A percentile compares a stretch with the other conserved stretches of the same genome.
These are phyloP conservation scores for Phialemonium atrogriseum DNA, from an alignment of 2,329 filamentous ascomycete species.

Conservation along the genomic window DNA sequence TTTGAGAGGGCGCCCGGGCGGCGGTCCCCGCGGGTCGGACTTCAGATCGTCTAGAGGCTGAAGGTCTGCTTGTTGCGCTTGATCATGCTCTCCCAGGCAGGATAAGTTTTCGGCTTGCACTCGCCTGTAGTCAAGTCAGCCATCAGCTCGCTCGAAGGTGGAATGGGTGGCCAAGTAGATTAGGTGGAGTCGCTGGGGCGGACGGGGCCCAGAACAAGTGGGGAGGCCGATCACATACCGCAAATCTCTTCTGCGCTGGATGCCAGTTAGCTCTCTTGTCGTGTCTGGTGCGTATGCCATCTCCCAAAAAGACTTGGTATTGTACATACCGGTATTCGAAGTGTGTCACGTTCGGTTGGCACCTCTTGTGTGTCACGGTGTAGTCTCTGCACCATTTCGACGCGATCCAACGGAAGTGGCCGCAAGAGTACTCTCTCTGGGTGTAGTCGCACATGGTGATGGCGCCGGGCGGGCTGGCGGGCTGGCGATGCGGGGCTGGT, in stretches of 20 bases:
- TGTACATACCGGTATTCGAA: slow-evolving; percentile 21
- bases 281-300: background rate
- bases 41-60: background rate
- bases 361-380: slow-evolving; percentile 22
- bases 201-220: background rate
- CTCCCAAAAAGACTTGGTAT: background rate
- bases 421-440: slow-evolving; percentile 28
- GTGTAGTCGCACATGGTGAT: slow-evolving; percentile 43
- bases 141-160: background rate
- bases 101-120: slow-evolving; percentile 26
- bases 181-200: too few species aligned
- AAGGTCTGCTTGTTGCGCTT: slow-evolving; percentile 19
- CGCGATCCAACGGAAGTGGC: slow-evolving; percentile 26
- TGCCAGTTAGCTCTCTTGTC: background rate
- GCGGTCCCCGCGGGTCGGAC: too few species aligned
- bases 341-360: slow-evolving; percentile 23
- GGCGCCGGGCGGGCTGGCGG: background rate
- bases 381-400: slow-evolving; percentile 25
- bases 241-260: slow-evolving; percentile 19
- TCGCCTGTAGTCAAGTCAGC: slow-evolving; percentile 20
- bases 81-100: slow-evolving; percentile 28
- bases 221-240: slow-evolving; percentile 13
- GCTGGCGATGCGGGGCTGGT: background rate
- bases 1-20: too few species aligned
- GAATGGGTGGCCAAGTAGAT: background rate